Percentiles rank a stretch among this genome's conserved stretches.
phyloP scores from a whole-genome alignment of 192 early-diverging fungal species.

The Diversispora epigaea region DNA sequence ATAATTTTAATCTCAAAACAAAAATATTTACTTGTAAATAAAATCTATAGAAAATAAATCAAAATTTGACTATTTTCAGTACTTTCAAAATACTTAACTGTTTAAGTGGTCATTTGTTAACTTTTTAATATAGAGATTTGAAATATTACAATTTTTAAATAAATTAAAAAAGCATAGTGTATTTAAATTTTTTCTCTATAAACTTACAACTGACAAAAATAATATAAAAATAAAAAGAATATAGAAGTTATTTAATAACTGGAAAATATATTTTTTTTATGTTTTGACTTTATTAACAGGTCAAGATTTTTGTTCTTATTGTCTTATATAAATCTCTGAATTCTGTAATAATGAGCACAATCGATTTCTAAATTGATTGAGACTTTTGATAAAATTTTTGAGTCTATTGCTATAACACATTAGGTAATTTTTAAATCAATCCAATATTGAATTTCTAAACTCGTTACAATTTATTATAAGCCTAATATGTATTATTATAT shows the following conservation, averaged over 20 bases:
- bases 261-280: slow-evolving; percentile 22
- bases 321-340: background rate
- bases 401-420: slow-evolving; percentile 33
- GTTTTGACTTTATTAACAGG: slow-evolving; percentile 4
- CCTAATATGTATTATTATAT: background rate
- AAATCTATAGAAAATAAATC: background rate
- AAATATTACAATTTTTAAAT: slow-evolving; percentile 16
- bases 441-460: slow-evolving; percentile 24
- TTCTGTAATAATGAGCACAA: slow-evolving; percentile 27
- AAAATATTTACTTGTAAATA: too few relatives aligned
- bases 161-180: slow-evolving; percentile 13
- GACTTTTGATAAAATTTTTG: slow-evolving; percentile 24
- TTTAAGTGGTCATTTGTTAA: slow-evolving; percentile 26
- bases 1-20: too few relatives aligned
- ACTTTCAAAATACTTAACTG: slow-evolving; percentile 18
- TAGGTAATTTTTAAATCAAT: slow-evolving; percentile 8
- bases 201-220: slow-evolving; percentile 9
- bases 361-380: slow-evolving; percentile 30
- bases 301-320: slow-evolving; percentile 24
- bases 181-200: slow-evolving; percentile 25
- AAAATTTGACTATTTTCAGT: background rate
- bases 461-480: slow-evolving; percentile 31
- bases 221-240: slow-evolving; percentile 6
- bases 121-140: slow-evolving; percentile 28
- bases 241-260: slow-evolving; percentile 26